These are phyloP conservation scores for Xylaria polymorpha DNA, from an alignment of 2,329 filamentous ascomycete genomes.

Conservation along the genomic window DNA sequence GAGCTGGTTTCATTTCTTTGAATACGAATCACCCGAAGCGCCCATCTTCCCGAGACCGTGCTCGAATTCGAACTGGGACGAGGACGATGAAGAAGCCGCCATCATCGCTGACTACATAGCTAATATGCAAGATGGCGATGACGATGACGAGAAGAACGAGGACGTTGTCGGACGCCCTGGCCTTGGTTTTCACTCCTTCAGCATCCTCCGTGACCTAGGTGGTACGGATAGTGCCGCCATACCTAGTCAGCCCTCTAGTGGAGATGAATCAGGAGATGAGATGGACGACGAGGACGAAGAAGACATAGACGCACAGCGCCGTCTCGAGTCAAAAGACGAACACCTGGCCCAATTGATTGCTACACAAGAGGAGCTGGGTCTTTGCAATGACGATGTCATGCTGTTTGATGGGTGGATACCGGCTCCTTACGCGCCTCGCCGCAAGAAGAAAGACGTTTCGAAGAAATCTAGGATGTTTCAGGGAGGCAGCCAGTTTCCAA, in stretches of 20 bases:
- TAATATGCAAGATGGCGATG: constrained; percentile 64
- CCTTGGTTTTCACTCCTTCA: constrained; percentile 46
- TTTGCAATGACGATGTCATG: constrained; percentile 68
- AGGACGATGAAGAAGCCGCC: constrained; percentile 61
- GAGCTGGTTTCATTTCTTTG: constrained; percentile 42
- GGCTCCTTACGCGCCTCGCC: constrained; percentile 43
- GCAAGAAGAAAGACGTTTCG: constrained; percentile 47
- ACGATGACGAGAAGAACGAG: constrained; percentile 46
- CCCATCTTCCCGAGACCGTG: constrained; percentile 13
- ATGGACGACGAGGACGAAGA: constrained; percentile 53
- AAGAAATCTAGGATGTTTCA: constrained; percentile 44
- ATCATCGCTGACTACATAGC: constrained; percentile 77
- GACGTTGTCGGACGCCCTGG: constrained; percentile 36
- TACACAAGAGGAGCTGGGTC: constrained; percentile 72
- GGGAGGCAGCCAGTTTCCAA: constrained; percentile 52
- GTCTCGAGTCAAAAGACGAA: constrained; percentile 64
- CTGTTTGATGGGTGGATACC: constrained; percentile 59
- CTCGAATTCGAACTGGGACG: constrained; percentile 17
- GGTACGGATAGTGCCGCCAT: constrained; percentile 57
- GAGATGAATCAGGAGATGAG: constrained; percentile 48
- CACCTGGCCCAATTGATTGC: constrained; percentile 69
- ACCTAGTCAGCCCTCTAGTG: constrained; percentile 42
- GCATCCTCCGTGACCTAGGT: constrained; percentile 56
- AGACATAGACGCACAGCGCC: constrained; percentile 47
- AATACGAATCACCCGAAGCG: constrained; percentile 40